Conservation (phyloP, 2,329 filamentous ascomycete genomes). For the Pochonia chlamydosporia region DNA sequence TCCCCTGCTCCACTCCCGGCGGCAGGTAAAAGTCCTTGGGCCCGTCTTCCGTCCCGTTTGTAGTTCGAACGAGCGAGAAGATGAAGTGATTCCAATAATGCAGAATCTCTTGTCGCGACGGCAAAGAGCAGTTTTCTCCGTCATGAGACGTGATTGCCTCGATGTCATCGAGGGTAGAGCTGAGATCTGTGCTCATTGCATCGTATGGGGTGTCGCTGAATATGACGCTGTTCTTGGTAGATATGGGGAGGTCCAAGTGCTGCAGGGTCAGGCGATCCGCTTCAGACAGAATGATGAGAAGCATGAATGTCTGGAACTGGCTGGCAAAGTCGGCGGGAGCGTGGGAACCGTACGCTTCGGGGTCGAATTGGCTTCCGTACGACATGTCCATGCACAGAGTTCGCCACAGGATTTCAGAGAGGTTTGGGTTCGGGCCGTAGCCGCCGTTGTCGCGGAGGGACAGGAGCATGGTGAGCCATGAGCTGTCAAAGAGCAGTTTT, state of each 20-base stretch:
- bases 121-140: constrained; percentile 11
- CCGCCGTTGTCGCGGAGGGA: constrained; percentile 11
- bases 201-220: constrained; percentile 13
- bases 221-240: constrained; percentile 4
- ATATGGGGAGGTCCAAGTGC: constrained; percentile 20
- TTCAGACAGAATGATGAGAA: constrained; percentile 21
- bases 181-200: constrained; percentile 15
- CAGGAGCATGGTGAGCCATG: constrained; percentile 15
- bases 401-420: constrained; percentile 18
- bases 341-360: constrained; percentile 7
- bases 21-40: constrained; percentile 15
- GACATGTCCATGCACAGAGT: constrained; percentile 21
- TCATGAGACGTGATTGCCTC: constrained; percentile 14
- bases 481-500: constrained; percentile 17
- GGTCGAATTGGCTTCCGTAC: constrained; percentile 14
- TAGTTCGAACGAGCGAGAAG: constrained; percentile 14
- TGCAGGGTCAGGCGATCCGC: constrained; percentile 27
- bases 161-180: constrained; percentile 11
- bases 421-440: background rate
- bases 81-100: constrained; percentile 15
- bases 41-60: constrained; percentile 9
- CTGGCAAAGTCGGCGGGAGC: constrained; percentile 14
- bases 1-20: constrained; percentile 10
- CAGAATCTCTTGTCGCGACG: constrained; percentile 14
- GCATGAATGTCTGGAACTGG: constrained; percentile 16